Base-by-base conservation (phyloP, 371 early-diverging fungal genomes). In the Zychaea mexicana region DNA sequence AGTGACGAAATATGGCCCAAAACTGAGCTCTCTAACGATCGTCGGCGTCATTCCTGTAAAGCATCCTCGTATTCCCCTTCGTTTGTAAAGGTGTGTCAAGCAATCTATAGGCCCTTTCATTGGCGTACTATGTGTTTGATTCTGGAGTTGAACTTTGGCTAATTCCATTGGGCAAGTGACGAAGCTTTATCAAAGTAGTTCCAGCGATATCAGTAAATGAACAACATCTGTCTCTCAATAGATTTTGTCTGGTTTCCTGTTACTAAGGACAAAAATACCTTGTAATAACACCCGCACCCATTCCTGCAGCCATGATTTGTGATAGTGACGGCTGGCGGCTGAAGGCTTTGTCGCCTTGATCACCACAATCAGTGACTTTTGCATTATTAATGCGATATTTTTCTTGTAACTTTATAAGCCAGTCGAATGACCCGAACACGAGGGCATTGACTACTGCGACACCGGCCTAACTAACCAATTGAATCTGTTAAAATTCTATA, bases 1-100 rank as follows among this genome's bases (percentile, higher is more conserved):
- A 6, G 86, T 78, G 22, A 88, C 77, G 69, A 93, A 93, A 61
- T 93, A 92, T 12, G 89, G 89, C 4, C 92, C 92, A 72, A 90
- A 94, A 24, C 88, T 88, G 1, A 90, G 87, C 57, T 94, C 92
- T 19, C 92, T 71, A 32, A 90, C 52, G 10, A 85, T 70, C 1
- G 92, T 92, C 3, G 89, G 76, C 24, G 71, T 68, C 57, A 91
- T 62, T 10, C 92, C 94, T 33, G 83, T 76, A 59, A 83, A 92
- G 55, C 86, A 87, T n/a, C 83, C 87, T 17, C 85, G 71, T 3
- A 90, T 32, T 19, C 92, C 94, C 7, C 86, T 83, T 15, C 61
- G 72, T 13, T 66, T 61, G 59, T 81, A 88, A 12, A 88, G 74
- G 53, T 86, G 74, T 30, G 68, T 63, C 32, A 89, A 67, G 57